Conservation (phyloP, 31 red algal genomes). For the Bonnemaisonia californica region DNA sequence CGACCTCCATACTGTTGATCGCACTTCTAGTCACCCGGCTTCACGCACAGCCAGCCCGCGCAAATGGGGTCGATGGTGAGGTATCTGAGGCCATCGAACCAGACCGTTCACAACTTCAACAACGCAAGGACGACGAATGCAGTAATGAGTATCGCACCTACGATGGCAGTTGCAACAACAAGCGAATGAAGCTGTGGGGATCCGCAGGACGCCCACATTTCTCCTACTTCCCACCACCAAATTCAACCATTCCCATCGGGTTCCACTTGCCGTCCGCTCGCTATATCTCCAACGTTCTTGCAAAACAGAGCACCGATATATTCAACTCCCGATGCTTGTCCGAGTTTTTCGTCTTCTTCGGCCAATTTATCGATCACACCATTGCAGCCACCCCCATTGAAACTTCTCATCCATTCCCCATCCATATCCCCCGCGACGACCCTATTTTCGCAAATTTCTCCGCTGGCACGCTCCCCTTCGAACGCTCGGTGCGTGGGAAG, state of each 20-base stretch:
- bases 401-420: background rate
- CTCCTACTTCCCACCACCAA: background rate
- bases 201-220: background rate
- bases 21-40: background rate
- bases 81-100: background rate
- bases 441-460: background rate
- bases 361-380: constrained; percentile 43
- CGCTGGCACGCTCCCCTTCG: constrained; percentile 3
- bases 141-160: background rate
- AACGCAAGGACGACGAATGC: background rate
- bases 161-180: background rate
- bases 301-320: background rate
- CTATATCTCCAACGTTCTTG: constrained; percentile 5
- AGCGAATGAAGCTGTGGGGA: background rate
- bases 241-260: background rate
- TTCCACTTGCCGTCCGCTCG: background rate
- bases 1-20: background rate
- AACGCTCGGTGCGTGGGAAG: constrained; percentile 5
- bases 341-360: constrained; percentile 16
- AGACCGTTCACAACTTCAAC: background rate
- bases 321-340: background rate
- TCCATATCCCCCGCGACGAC: constrained; percentile 3
- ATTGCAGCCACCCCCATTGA: constrained; percentile 14
- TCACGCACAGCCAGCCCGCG: background rate
- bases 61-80: background rate